Evolutionary conservation across 352 stramenopile species (phyloP).

Genomic region (Pythium aristosporum): DNA sequence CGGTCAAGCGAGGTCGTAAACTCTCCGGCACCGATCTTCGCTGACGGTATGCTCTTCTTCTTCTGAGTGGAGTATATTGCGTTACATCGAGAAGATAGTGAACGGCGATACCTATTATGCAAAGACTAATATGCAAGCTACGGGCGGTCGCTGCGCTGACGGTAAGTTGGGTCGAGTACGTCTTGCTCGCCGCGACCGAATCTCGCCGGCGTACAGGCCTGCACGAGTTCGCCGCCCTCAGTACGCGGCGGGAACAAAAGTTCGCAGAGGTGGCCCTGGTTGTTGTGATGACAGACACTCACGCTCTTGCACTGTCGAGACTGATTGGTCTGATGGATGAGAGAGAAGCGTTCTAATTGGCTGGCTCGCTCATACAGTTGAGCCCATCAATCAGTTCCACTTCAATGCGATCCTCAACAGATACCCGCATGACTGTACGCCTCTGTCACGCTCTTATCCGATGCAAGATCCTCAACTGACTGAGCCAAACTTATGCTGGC

Average conservation of each 20-base stretch:
- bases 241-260: too few relatives aligned
- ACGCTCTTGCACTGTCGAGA: background rate
- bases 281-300: too few relatives aligned
- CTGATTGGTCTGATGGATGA: background rate
- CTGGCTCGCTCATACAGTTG: background rate
- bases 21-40: too few relatives aligned
- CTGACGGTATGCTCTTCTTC: too few relatives aligned
- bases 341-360: background rate
- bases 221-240: too few relatives aligned
- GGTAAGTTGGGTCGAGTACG: constrained; percentile 11
- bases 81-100: too few relatives aligned
- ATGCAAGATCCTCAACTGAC: background rate
- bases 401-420: background rate
- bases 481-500: background rate
- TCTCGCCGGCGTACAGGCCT: too few relatives aligned
- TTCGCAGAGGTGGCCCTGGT: too few relatives aligned
- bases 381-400: background rate
- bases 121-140: too few relatives aligned
- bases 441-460: background rate
- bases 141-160: too few relatives aligned
- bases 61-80: too few relatives aligned
- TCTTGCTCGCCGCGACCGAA: constrained; percentile 5
- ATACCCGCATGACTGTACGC: background rate
- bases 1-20: background rate
- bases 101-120: too few relatives aligned